phyloP scores from a whole-genome alignment of 495 filamentous ascomycete genomes.

The Annulohypoxylon bovei region DNA sequence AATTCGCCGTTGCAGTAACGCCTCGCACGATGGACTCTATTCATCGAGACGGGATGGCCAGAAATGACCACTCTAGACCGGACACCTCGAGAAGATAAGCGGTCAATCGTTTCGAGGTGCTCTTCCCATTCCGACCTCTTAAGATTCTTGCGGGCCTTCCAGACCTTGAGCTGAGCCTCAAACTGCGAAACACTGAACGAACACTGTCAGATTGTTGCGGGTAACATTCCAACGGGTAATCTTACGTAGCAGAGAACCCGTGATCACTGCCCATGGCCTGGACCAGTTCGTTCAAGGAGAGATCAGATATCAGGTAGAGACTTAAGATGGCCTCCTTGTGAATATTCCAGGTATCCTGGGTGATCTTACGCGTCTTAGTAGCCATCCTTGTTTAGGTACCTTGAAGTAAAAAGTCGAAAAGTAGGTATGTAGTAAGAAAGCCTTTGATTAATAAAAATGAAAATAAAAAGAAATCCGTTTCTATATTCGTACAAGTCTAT shows the following conservation, averaged over 20 bases:
- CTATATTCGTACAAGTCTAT: background rate
- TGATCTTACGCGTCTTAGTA: constrained; percentile 18
- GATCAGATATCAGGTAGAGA: constrained; percentile 24
- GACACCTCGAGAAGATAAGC: background rate
- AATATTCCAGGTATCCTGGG: constrained; percentile 27
- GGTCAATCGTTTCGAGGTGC: constrained; percentile 26
- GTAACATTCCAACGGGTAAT: background rate
- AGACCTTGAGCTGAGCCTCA: constrained; percentile 26
- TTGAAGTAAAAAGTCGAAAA: background rate
- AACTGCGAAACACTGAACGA: constrained; percentile 24
- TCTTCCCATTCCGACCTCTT: constrained; percentile 31
- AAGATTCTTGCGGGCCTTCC: constrained; percentile 40
- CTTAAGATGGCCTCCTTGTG: constrained; percentile 30
- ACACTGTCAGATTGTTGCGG: background rate
- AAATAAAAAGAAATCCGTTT: background rate
- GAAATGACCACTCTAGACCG: constrained; percentile 29
- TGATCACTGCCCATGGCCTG: constrained; percentile 24
- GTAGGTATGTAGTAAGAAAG: background rate
- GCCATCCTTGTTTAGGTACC: constrained; percentile 6
- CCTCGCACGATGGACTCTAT: constrained; percentile 22
- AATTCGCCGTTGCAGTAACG: background rate
- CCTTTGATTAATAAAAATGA: background rate
- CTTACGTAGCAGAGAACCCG: constrained; percentile 37
- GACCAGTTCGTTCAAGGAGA: constrained; percentile 16
- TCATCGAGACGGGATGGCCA: constrained; percentile 13